These are phyloP conservation scores for Fusarium foetens DNA, from an alignment of 2,329 filamentous ascomycete genomes.

Conservation along the genomic window DNA sequence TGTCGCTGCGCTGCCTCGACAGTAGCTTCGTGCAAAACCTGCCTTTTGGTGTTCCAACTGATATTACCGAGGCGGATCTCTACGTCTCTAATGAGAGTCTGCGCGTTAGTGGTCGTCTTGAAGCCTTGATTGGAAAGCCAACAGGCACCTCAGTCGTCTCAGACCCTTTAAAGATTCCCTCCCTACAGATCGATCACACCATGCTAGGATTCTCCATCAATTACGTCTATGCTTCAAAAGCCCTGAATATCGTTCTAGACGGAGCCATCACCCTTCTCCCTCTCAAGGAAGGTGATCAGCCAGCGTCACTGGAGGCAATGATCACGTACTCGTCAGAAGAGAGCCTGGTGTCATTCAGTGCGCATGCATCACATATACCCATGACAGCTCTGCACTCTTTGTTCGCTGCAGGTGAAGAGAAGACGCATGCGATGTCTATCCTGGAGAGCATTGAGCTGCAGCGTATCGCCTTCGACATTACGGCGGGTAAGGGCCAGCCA, in stretches of 20 bases:
- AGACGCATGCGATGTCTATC: rapidly evolving
- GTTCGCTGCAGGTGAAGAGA: rapidly evolving
- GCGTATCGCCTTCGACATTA: rapidly evolving
- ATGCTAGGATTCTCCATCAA: neutral
- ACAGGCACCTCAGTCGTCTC: rapidly evolving
- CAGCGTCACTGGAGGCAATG: rapidly evolving
- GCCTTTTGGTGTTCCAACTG: rapidly evolving
- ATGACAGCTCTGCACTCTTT: neutral
- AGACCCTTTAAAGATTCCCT: rapidly evolving
- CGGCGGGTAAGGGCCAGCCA: rapidly evolving
- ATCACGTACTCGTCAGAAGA: neutral
- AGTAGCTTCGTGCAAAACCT: rapidly evolving
- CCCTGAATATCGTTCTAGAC: rapidly evolving
- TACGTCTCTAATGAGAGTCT: rapidly evolving
- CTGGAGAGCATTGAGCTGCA: rapidly evolving
- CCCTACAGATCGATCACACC: rapidly evolving
- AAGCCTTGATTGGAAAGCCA: neutral
- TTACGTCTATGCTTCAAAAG: rapidly evolving
- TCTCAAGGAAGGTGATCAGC: rapidly evolving
- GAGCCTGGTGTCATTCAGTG: rapidly evolving
- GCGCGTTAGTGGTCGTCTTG: rapidly evolving
- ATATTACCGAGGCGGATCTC: rapidly evolving
- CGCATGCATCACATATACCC: rapidly evolving
- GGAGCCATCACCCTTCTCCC: rapidly evolving
- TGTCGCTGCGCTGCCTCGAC: neutral